These are phyloP conservation scores for Trichophyton mentagrophytes DNA, from an alignment of 2,329 filamentous ascomycete species.

Conservation along the genomic window DNA sequence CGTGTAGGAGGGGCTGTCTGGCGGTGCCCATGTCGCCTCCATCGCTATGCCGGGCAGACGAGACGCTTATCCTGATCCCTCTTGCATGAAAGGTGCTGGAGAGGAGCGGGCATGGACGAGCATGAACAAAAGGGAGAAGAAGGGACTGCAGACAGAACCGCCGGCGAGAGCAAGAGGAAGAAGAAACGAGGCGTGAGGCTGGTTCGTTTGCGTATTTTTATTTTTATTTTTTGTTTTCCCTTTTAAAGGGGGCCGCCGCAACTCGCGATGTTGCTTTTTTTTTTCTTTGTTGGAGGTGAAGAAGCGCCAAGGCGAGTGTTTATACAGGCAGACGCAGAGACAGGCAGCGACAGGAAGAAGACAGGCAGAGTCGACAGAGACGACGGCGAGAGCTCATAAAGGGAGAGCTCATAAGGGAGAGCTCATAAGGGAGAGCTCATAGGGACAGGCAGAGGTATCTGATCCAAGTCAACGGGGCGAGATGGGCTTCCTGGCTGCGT, in stretches of 20 bases:
- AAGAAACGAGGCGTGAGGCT: neutral
- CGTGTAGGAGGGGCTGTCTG: neutral
- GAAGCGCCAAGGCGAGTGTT: neutral
- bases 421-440: too few species aligned
- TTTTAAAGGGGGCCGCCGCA: too few species aligned
- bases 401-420: too few species aligned
- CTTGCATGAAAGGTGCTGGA: neutral
- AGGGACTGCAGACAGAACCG: neutral
- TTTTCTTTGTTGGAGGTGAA: neutral
- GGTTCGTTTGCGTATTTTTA: too few species aligned
- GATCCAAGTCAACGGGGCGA: too few species aligned
- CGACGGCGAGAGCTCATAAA: too few species aligned
- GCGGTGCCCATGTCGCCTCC: conserved; percentile 2
- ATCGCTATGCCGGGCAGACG: neutral
- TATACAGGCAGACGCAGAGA: too few species aligned
- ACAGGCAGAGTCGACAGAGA: too few species aligned
- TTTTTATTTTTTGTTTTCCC: too few species aligned
- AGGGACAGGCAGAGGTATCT: too few species aligned
- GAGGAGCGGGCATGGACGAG: neutral
- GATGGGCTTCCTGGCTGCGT: too few species aligned
- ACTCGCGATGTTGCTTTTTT: neutral
- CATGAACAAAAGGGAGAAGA: neutral
- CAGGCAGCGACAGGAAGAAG: too few species aligned
- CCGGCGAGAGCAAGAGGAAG: neutral
- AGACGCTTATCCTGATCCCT: neutral